Evolutionary conservation across 2,329 filamentous ascomycete species (phyloP).

Genomic region (Trichoderma sp.): DNA sequence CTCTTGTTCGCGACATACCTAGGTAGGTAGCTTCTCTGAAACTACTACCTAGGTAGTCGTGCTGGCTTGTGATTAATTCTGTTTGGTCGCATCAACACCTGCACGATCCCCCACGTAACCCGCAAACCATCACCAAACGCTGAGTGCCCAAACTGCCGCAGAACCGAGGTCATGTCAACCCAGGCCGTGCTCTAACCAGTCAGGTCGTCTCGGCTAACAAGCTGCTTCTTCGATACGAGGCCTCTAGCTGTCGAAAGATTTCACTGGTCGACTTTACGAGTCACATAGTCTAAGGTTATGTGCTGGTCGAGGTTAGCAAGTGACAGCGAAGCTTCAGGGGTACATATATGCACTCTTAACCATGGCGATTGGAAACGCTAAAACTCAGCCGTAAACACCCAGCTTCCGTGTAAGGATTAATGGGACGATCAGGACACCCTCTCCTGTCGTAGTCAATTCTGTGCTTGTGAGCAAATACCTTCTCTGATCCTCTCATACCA

Average conservation of each 20-base stretch:
- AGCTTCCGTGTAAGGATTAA: background rate
- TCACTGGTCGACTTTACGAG: constrained; percentile 6
- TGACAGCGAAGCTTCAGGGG: background rate
- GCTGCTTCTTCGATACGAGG: background rate
- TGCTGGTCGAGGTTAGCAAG: background rate
- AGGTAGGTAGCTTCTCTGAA: background rate
- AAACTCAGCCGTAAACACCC: background rate
- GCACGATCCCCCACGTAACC: background rate
- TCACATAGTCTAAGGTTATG: background rate
- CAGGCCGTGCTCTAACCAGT: background rate
- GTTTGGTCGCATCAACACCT: background rate
- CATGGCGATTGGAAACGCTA: background rate
- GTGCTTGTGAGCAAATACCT: no score
- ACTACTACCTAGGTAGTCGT: no score
- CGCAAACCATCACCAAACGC: background rate
- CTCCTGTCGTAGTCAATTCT: no score
- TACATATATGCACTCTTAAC: background rate
- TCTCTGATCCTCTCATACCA: no score
- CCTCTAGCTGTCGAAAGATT: background rate
- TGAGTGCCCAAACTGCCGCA: background rate
- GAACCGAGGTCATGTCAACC: background rate
- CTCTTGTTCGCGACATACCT: background rate
- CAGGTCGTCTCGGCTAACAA: no score
- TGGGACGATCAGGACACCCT: background rate
- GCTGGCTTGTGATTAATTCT: background rate